These are phyloP conservation scores for Eremochloa ophiuroides DNA, from an alignment of 176 grass and related monocot genomes.

Conservation along the genomic window DNA sequence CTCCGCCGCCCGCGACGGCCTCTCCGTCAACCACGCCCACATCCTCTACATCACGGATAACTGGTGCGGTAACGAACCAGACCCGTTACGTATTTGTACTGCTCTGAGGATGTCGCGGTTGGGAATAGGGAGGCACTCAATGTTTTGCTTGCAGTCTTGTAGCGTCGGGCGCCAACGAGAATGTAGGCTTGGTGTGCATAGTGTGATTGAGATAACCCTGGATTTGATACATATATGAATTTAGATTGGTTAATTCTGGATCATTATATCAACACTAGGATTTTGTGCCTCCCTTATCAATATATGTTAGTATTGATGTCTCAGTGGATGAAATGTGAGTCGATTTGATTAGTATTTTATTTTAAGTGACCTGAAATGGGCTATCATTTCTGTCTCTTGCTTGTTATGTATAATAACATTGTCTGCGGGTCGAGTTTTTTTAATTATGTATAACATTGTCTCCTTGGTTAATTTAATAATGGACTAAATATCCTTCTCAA, in stretches of 20 bases:
- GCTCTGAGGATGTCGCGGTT: not conserved
- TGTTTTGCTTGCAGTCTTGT: not conserved
- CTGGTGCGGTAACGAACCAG: slow-evolving; percentile 54
- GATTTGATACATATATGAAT: not conserved
- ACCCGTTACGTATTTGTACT: not conserved
- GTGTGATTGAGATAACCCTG: not conserved
- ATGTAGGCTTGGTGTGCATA: not conserved
- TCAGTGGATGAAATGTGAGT: not conserved
- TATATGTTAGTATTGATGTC: not conserved
- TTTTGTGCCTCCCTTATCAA: not conserved
- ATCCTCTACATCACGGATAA: slow-evolving; percentile 57
- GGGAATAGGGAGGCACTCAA: not conserved
- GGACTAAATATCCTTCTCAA: not conserved
- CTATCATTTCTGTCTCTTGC: not conserved
- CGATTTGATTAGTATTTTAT: not conserved
- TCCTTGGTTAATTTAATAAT: not conserved
- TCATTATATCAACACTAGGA: not conserved
- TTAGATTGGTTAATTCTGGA: not conserved
- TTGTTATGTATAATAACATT: not conserved
- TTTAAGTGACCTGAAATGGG: not conserved
- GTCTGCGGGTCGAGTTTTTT: no score
- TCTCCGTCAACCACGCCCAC: slow-evolving; percentile 79
- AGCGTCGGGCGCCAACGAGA: not conserved
- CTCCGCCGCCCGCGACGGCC: slow-evolving; percentile 37
- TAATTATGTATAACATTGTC: not conserved